Conservation (phyloP, 2,329 filamentous ascomycete species). For the Cladophialophora bantiana region DNA sequence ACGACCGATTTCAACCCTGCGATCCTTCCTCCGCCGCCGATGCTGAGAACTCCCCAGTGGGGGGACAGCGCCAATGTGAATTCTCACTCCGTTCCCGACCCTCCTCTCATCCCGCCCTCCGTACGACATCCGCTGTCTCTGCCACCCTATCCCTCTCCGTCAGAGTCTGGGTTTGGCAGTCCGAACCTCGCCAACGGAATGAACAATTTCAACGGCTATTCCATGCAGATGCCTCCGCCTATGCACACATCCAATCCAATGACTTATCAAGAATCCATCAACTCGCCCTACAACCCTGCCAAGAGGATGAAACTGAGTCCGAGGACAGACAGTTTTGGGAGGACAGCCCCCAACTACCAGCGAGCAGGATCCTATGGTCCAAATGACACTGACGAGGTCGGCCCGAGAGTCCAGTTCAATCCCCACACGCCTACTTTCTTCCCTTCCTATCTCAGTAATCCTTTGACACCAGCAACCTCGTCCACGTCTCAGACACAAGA, state of each 20-base stretch:
- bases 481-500: conserved; percentile 44
- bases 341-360: conserved; percentile 24
- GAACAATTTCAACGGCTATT: conserved; percentile 30
- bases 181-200: conserved; percentile 34
- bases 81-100: conserved; percentile 15
- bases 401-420: conserved; percentile 35
- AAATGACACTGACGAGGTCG: conserved; percentile 35
- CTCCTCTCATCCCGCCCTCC: conserved; percentile 15
- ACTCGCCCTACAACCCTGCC: conserved; percentile 37
- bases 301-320: conserved; percentile 41
- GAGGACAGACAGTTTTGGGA: conserved; percentile 35
- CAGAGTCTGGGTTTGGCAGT: conserved; percentile 39
- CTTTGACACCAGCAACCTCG: conserved; percentile 52
- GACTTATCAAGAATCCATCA: conserved; percentile 33
- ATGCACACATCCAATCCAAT: conserved; percentile 40
- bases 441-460: conserved; percentile 45
- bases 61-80: conserved; percentile 23
- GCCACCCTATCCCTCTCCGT: conserved; percentile 38
- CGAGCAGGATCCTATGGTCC: conserved; percentile 36
- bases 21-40: conserved; percentile 34
- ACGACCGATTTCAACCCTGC: conserved; percentile 27
- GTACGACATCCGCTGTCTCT: conserved; percentile 25
- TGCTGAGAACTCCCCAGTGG: conserved; percentile 39
- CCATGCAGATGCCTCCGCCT: conserved; percentile 39
- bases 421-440: conserved; percentile 39